Percentiles rank a stretch among this genome's conserved stretches.
phyloP scores from a whole-genome alignment of 805 yeast genomes.

The Lachancea dasiensis region DNA sequence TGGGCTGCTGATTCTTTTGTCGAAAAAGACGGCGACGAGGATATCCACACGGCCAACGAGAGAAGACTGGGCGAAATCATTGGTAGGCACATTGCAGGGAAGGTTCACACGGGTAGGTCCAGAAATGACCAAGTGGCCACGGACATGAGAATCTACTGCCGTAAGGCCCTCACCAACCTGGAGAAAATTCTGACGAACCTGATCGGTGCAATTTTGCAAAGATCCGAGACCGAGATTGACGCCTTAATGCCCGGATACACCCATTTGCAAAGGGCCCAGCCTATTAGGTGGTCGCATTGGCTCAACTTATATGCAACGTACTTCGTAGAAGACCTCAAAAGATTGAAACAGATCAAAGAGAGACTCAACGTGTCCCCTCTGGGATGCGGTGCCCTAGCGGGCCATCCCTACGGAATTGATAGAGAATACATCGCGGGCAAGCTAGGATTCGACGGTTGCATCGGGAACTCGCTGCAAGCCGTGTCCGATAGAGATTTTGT shows the following conservation, averaged over 20 bases:
- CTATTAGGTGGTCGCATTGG: constrained; percentile 99
- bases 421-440: constrained; percentile 80
- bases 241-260: constrained; percentile 98
- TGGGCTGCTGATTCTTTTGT: constrained; percentile 68
- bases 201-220: constrained; percentile 33
- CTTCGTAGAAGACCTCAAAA: constrained; percentile 81
- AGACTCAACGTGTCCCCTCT: constrained; percentile 87
- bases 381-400: constrained; percentile 98
- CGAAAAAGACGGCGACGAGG: constrained; percentile 62
- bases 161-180: constrained; percentile 58
- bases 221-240: constrained; percentile 84
- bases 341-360: constrained; percentile 71
- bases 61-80: constrained; percentile 95
- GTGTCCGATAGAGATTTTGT: constrained; percentile 98
- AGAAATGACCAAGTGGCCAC: constrained; percentile 99
- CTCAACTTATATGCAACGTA: constrained; percentile 90
- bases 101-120: constrained; percentile 98
- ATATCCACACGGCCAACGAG: constrained; percentile 97
- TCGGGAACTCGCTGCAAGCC: constrained; percentile 95
- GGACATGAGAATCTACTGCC: constrained; percentile 93
- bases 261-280: constrained; percentile 97
- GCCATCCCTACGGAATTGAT: constrained; percentile 99
- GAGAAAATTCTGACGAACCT: constrained; percentile 62
- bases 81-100: constrained; percentile 91
- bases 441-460: constrained; percentile 75